These are phyloP conservation scores for Claviceps digitariae DNA, from an alignment of 2,329 filamentous ascomycete genomes.

Conservation along the genomic window DNA sequence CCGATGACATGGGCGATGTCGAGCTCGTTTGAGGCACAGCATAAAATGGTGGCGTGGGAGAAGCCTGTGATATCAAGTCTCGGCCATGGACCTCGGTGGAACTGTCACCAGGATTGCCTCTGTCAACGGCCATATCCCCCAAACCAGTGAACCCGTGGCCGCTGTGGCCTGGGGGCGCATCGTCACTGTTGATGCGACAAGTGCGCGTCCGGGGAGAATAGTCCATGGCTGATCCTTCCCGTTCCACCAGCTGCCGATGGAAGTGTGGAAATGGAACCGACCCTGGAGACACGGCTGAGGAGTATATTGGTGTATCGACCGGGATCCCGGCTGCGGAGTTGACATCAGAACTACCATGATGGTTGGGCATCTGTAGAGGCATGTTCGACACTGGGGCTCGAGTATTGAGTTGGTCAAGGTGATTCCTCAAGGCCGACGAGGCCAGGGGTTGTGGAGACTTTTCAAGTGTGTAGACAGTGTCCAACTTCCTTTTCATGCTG, in stretches of 20 bases:
- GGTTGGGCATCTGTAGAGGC: conserved; percentile 32
- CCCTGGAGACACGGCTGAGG: conserved; percentile 35
- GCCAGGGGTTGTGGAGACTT: conserved; percentile 32
- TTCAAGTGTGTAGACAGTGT: conserved; percentile 31
- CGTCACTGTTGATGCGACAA: conserved; percentile 39
- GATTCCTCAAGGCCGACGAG: conserved; percentile 27
- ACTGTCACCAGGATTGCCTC: conserved; percentile 29
- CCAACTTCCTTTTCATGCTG: conserved; percentile 41
- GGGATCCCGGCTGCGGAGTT: conserved; percentile 16
- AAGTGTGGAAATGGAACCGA: conserved; percentile 27
- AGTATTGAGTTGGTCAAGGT: conserved; percentile 20
- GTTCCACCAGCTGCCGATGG: conserved; percentile 29
- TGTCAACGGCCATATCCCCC: conserved; percentile 37
- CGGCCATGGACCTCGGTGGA: conserved; percentile 28
- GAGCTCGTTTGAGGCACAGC: conserved; percentile 30
- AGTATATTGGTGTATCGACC: conserved; percentile 31
- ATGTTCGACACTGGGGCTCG: conserved; percentile 27
- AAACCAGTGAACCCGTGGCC: conserved; percentile 26
- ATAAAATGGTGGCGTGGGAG: conserved; percentile 36
- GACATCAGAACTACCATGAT: conserved; percentile 24
- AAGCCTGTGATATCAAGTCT: conserved; percentile 34
- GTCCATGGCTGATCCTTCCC: conserved; percentile 32
- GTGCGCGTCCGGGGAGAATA: conserved; percentile 31
- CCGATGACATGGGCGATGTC: conserved; percentile 30
- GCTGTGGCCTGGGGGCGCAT: conserved; percentile 30